Evolutionary conservation across 2,329 filamentous ascomycete species (phyloP).

Genomic region (Escovopsis weberi): DNA sequence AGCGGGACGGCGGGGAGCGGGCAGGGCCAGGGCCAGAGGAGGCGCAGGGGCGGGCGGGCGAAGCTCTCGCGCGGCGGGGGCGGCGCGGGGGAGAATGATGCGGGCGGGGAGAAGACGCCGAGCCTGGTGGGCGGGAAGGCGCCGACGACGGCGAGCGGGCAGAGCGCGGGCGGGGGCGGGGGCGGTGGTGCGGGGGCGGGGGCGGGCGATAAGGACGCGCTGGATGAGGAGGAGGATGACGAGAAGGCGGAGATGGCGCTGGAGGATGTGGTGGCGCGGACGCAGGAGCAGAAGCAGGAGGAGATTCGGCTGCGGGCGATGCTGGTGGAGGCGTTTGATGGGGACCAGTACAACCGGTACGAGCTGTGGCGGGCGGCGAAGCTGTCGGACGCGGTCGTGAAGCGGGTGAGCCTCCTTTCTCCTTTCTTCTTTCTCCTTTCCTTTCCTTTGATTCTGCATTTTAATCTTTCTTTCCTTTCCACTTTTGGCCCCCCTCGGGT

Average conservation of each 20-base stretch:
- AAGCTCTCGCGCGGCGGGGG: constrained; percentile 50
- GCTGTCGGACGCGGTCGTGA: constrained; percentile 52
- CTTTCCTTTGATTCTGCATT: neutral
- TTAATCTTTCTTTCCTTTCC: neutral
- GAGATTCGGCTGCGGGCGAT: constrained; percentile 43
- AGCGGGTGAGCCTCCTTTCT: constrained; percentile 35
- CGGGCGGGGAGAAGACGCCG: constrained; percentile 26
- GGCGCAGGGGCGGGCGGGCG: constrained; percentile 45
- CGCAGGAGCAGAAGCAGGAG: constrained; percentile 53
- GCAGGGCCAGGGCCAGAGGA: constrained; percentile 42
- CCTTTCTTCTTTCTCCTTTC: no score
- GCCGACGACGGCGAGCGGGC: constrained; percentile 29
- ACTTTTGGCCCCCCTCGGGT: neutral
- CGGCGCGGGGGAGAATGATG: constrained; percentile 38
- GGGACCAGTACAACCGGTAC: constrained; percentile 54
- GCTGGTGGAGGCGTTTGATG: constrained; percentile 49
- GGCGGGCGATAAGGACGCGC: constrained; percentile 26
- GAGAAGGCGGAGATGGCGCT: constrained; percentile 41
- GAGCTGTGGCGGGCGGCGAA: constrained; percentile 57
- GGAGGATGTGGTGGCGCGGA: constrained; percentile 44
- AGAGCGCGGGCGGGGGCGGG: constrained; percentile 25
- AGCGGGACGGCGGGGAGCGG: constrained; percentile 44
- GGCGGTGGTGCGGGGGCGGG: constrained; percentile 29
- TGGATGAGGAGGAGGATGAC: constrained; percentile 43
- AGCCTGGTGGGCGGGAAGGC: constrained; percentile 27